phyloP scores from a whole-genome alignment of 495 filamentous ascomycete genomes.

The Neurospora sp. region DNA sequence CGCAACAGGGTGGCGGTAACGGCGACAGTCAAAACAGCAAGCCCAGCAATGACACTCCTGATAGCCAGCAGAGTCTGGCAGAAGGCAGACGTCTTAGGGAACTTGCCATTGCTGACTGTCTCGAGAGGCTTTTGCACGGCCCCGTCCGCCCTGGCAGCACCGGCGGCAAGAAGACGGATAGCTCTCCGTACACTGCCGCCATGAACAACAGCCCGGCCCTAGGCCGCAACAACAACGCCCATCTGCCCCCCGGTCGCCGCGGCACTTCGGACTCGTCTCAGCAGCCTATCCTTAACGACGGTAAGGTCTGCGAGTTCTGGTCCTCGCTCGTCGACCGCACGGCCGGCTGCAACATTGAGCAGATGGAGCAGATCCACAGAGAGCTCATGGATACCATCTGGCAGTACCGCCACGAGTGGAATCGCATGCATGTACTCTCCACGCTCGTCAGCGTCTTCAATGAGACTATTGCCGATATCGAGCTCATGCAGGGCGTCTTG shows the following conservation, averaged over 20 bases:
- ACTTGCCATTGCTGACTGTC: not conserved
- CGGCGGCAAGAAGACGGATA: not conserved
- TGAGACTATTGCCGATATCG: conserved; percentile 70
- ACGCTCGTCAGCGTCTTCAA: conserved; percentile 61
- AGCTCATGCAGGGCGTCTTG: conserved; percentile 46
- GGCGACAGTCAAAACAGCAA: conserved; percentile 22
- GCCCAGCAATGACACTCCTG: conserved; percentile 17
- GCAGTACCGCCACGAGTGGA: conserved; percentile 65
- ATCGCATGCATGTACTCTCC: conserved; percentile 59
- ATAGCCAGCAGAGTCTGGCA: not conserved
- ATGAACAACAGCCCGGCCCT: conserved; percentile 1
- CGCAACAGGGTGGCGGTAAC: not conserved
- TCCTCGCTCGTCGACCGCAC: conserved; percentile 49
- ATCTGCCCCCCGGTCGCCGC: not conserved
- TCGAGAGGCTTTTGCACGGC: not conserved
- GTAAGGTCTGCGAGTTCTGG: conserved; percentile 45
- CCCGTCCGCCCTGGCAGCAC: not conserved
- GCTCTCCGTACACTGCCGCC: not conserved
- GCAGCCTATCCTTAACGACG: conserved; percentile 49
- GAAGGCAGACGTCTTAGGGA: not conserved
- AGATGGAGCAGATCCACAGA: conserved; percentile 89
- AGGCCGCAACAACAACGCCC: not conserved
- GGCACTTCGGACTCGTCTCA: conserved; percentile 25
- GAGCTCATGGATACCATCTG: conserved; percentile 83
- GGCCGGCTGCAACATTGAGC: conserved; percentile 78